Base-by-base conservation (phyloP, 331 rosid genomes). In the Quercus phellos region DNA sequence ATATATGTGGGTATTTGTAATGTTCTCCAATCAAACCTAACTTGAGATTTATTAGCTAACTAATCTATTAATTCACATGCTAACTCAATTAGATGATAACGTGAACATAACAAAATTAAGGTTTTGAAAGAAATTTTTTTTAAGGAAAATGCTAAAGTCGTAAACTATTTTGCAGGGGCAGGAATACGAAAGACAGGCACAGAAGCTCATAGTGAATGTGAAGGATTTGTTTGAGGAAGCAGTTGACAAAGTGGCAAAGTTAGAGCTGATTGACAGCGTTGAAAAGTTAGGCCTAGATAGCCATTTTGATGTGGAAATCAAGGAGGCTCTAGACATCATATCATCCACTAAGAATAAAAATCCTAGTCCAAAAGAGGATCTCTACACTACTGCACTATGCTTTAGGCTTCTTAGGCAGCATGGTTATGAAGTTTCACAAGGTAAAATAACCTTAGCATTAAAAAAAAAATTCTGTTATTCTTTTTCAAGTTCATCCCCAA, bases 361-460 rank as follows among this genome's bases (percentile, higher is more conserved):
- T 30, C 4, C 24, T n/a, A 27, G 17, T 17, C 4, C 16, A 16
- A 51, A 67, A 18, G 79, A 83, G 3, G 76, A 73, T 75, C 75
- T 88, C 55, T 84, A 82, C 22, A 35, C 59, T 19, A 55, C 83
- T 81, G 63, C 88, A 7, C 58, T 82, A 7, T 72, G 81, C 82
- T 91, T 91, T 73, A 89, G 74, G 78, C 80, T 91, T 59, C 80
- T 88, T 10, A 74, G 94, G 76, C 87, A 83, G 11, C 85, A 83
- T 32, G 91, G 96, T 24, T 83, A 83, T 73, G 7, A 83, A 11
- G 84, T 86, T 72, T 81, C 85, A 27, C 85, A 86, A 4, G 88
- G 93, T 88, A 85, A 70, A 1, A 24, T 73, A 43, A 43, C 2
- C 13, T 9, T 21, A 5, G 1, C 38, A 42, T 42, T 75, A 12